A percentile compares a stretch with the other conserved stretches of the same genome.
phyloP scores from a whole-genome alignment of 768 basidiomycete species.

The Baorangia bicolor region DNA sequence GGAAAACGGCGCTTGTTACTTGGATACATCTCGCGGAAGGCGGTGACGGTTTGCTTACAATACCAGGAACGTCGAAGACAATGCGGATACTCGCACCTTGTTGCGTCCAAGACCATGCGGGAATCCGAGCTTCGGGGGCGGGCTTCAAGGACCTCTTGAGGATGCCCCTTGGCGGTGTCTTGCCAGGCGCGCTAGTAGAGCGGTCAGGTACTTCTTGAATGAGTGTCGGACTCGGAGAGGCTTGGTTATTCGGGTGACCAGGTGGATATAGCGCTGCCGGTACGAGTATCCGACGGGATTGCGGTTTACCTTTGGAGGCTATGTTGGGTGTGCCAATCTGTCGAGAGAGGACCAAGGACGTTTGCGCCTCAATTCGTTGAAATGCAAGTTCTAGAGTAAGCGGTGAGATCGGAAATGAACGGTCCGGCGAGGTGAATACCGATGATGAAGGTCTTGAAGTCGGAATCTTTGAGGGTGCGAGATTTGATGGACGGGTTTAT shows the following conservation, averaged over 20 bases:
- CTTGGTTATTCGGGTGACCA: conserved; percentile 17
- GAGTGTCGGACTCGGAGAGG: conserved; percentile 9
- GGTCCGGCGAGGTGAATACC: conserved; percentile 39
- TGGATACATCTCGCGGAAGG: conserved; percentile 1
- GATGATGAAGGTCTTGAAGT: conserved; percentile 68
- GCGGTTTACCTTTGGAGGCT: conserved; percentile 67
- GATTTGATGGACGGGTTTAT: conserved; percentile 60
- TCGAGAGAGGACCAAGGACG: conserved; percentile 59
- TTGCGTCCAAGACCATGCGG: conserved; percentile 56
- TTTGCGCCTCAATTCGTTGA: conserved; percentile 65
- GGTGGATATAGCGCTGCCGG: conserved; percentile 43
- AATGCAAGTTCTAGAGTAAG: conserved; percentile 57
- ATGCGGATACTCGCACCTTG: conserved; percentile 44
- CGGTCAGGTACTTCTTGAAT: conserved; percentile 39
- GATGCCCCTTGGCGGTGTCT: conserved; percentile 40
- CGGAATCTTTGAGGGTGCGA: conserved; percentile 55
- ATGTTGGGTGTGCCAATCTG: conserved; percentile 76
- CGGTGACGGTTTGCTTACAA: conserved; percentile 44
- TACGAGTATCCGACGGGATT: conserved; percentile 55
- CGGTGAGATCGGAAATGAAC: conserved; percentile 13
- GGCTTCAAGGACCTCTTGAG: conserved; percentile 33
- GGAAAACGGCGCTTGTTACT: background rate
- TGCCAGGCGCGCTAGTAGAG: conserved; percentile 37
- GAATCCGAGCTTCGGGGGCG: conserved; percentile 19
- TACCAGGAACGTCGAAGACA: conserved; percentile 49